These are phyloP conservation scores for Paratinospora sagittata DNA, from an alignment of 164 flowering plant genomes.

Conservation along the genomic window DNA sequence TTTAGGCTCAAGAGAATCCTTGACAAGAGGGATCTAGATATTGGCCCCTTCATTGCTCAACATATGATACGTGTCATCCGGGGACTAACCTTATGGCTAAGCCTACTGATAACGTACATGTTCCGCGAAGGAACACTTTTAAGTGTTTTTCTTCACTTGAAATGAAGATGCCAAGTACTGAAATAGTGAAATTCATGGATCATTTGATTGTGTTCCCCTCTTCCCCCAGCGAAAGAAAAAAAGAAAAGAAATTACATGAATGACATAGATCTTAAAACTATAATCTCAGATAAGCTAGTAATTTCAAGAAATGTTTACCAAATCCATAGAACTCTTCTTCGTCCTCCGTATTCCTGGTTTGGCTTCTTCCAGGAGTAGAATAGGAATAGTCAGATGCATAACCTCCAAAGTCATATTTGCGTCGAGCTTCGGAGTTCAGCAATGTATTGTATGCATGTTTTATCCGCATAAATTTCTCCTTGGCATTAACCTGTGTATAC, in stretches of 20 bases:
- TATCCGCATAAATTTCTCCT: slow-evolving; percentile 89
- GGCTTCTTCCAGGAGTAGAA: slow-evolving; percentile 35
- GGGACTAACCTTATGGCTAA: too few relatives aligned
- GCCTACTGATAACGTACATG: too few relatives aligned
- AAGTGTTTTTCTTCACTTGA: not conserved
- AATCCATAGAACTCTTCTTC: slow-evolving; percentile 92
- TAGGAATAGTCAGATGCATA: slow-evolving; percentile 39
- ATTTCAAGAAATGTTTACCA: slow-evolving; percentile 35
- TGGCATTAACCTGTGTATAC: slow-evolving; percentile 60
- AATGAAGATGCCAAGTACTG: not conserved
- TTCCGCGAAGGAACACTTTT: too few relatives aligned
- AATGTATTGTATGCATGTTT: slow-evolving; percentile 89
- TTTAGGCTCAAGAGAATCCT: not conserved
- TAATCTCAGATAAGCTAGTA: not conserved
- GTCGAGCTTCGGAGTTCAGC: slow-evolving; percentile 56
- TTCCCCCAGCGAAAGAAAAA: not conserved
- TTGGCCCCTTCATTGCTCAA: too few relatives aligned
- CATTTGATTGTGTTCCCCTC: not conserved
- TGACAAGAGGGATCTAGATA: not conserved
- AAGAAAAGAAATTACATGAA: not conserved
- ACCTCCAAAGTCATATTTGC: slow-evolving; percentile 40
- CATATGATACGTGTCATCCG: too few relatives aligned
- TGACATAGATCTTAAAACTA: not conserved
- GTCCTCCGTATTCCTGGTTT: slow-evolving; percentile 31
- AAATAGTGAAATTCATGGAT: not conserved